Evolutionary conservation across 495 filamentous ascomycete species (phyloP), one percentile per base, ranked within the genome.

Genomic region (Tuber magnatum): DNA sequence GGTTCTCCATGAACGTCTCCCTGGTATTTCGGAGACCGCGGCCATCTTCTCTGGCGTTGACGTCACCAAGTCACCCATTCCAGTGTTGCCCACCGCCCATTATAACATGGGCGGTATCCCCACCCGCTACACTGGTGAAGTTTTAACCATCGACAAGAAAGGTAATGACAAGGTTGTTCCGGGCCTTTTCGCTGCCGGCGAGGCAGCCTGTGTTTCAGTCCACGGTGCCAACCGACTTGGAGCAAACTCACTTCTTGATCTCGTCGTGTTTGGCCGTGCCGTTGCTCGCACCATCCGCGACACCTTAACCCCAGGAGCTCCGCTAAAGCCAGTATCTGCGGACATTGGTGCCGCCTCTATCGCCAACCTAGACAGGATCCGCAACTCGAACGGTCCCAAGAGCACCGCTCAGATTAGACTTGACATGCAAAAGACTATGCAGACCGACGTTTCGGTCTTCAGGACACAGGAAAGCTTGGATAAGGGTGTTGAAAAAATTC

Each of bases 71-170:
- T 92, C 97, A 85, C 94, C 94, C 78, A 98, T 98, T 82, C 94
- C 94, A 73, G 95, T 98, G 79, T 88, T 98, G 74, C 94, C 94
- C 71, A 98, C 94, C 69, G 95, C 97, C 82, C 95, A 98, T 87
- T 98, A 98, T 89, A 97, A 97, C 89, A 98, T 98, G 94, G 94
- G 94, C 84, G 94, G 94, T 87, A 97, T 97, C 82, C 94, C 94
- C 69, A 98, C 94, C 75, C 92, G 92, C 81, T 97, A 95, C 88
- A 97, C 93, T 75, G 94, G 94, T 84, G 94, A 98, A 85, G 94
- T 97, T 80, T 84, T 98, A 74, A 94, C 91, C 43, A 87, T 94
- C 70, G 93, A 97, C 81, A 89, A 90, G 83, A 81, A 86, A 43
- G 95, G 94, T 79, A 89, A 94, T 71, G 94, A 98, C 86, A 88